phyloP scores from a whole-genome alignment of 345 rosid species.

The Salix koriyanagi region DNA sequence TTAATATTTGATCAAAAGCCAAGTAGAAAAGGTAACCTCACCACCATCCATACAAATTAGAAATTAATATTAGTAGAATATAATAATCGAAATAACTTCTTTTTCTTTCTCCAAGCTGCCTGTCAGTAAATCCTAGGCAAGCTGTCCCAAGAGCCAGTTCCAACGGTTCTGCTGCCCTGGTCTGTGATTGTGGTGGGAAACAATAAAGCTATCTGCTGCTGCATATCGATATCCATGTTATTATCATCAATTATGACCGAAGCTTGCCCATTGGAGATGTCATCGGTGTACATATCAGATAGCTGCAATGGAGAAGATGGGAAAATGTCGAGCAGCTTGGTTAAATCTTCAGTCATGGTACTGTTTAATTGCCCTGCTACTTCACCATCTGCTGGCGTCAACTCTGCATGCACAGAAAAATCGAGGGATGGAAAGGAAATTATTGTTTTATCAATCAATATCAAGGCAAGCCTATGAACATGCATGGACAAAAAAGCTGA shows the following conservation, averaged over 20 bases:
- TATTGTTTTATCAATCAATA: not conserved
- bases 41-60: too few relatives aligned
- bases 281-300: slow-evolving; percentile 49
- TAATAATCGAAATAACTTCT: too few relatives aligned
- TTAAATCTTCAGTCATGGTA: slow-evolving; percentile 45
- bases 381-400: slow-evolving; percentile 34
- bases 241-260: slow-evolving; percentile 47
- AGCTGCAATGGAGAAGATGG: slow-evolving; percentile 20
- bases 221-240: slow-evolving; percentile 43
- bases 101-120: not conserved
- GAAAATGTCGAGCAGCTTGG: slow-evolving; percentile 29
- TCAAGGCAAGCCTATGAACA: not conserved
- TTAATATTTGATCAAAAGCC: too few relatives aligned
- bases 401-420: slow-evolving; percentile 22
- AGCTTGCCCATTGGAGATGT: slow-evolving; percentile 52
- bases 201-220: slow-evolving; percentile 56
- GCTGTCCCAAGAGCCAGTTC: slow-evolving; percentile 44
- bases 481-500: slow-evolving; percentile 4
- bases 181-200: slow-evolving; percentile 30
- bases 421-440: not conserved
- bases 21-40: too few relatives aligned
- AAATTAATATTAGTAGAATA: too few relatives aligned
- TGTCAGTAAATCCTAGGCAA: slow-evolving; percentile 45
- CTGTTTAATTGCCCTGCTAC: slow-evolving; percentile 29
- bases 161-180: slow-evolving; percentile 23